These are phyloP conservation scores for Xerocomus brunneocitrinus DNA, from an alignment of 768 basidiomycete species.

Conservation along the genomic window DNA sequence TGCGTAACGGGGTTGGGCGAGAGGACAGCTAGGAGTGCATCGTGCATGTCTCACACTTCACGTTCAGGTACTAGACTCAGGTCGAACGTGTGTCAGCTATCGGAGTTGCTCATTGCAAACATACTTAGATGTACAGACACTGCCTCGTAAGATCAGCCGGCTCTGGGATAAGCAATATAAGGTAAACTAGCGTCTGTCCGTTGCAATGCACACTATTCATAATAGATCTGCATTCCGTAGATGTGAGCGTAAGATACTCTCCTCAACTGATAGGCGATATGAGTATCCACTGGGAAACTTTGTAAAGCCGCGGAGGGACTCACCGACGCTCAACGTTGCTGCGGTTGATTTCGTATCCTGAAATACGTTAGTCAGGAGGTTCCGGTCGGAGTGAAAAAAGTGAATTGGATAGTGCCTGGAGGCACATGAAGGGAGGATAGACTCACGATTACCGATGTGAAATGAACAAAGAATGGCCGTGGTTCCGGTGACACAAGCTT, in stretches of 20 bases:
- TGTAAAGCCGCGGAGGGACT: conserved; percentile 18
- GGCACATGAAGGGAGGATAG: conserved; percentile 6
- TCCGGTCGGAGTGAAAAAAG: neutral
- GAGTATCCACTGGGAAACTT: neutral
- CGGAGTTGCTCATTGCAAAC: neutral
- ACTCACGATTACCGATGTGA: conserved; percentile 75
- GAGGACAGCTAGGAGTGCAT: conserved; percentile 11
- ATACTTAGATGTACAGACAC: neutral
- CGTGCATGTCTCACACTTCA: no score
- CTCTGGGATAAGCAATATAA: neutral
- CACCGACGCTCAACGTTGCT: conserved; percentile 63
- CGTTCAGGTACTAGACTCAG: no score
- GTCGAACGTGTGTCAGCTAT: no score
- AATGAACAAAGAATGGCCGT: conserved; percentile 66
- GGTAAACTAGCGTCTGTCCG: neutral
- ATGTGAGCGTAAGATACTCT: conserved; percentile 68
- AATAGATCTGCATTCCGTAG: conserved; percentile 67
- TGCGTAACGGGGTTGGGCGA: conserved; percentile 44
- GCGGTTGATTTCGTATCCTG: conserved; percentile 77
- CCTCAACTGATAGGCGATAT: conserved; percentile 47
- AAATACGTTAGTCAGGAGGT: conserved; percentile 10
- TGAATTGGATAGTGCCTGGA: neutral
- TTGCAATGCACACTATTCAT: conserved; percentile 29
- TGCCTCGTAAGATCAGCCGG: neutral
- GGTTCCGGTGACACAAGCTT: conserved; percentile 57